Evolutionary conservation across 305 asterid genomes (phyloP), one percentile per base, ranked within the genome.

Genomic region (Striga hermonthica): DNA sequence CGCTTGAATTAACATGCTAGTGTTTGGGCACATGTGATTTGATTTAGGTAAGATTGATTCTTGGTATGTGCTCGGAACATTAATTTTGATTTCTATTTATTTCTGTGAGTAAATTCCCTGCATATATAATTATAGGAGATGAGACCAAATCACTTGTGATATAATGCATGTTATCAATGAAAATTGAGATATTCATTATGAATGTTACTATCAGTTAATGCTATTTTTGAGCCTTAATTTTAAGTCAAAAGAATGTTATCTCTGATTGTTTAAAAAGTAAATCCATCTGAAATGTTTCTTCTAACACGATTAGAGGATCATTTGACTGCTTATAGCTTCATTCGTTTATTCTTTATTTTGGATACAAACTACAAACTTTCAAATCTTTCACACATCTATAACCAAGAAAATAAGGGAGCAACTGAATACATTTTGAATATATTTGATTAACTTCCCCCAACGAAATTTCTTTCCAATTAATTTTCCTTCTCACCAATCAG

Each of bases 101-200:
- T 16, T 22, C 36, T 14, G n/a, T 53, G n/a, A 53, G 58, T 53
- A 53, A 9, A 53, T 14, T 36, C 7, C 58, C 58, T 53, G 37
- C 58, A 53, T 53, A 53, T 7, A 36, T 53, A 9, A 16, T 15
- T 53, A 36, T 36, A 53, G 58, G 37, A 53, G 58, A 53, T 5
- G 58, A 22, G 22, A 22, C 58, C 37, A 53, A 8, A 5, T 53
- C 8, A 50, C 9, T 50, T 50, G 56, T 50, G 54, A 50, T 0
- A 50, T 50, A 50, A 13, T 50, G 31, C 56, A 50, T 14, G 56
- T 50, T 53, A 53, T 53, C 58, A 16, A 6, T 53, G 58, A 53
- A 16, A 53, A 53, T 53, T 11, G 31, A 53, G 58, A 53, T 53
- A 36, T 13, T 50, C 5, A 50, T 7, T 28, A 50, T 50, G 50